Percentiles rank a stretch among this genome's conserved stretches.
Conservation (phyloP, 176 grass and related monocot species). For the Triticum monococcum region DNA sequence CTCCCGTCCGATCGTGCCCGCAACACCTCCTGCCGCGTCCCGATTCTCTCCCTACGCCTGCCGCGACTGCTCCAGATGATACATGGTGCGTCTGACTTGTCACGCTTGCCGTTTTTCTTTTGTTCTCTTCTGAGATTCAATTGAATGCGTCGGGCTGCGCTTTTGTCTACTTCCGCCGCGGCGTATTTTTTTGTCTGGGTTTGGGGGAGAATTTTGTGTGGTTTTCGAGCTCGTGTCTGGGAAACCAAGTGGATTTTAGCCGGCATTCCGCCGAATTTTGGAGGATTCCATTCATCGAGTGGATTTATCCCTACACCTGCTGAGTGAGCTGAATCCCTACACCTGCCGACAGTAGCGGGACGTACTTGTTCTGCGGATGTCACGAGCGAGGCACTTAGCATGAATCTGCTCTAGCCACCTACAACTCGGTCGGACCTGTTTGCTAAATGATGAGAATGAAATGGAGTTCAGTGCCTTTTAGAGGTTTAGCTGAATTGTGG, state of each 20-base stretch:
- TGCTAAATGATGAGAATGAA: neutral
- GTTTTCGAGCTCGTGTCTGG: constrained; percentile 40
- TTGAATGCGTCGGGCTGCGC: constrained; percentile 31
- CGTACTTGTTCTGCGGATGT: neutral
- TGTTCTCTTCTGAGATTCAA: constrained; percentile 28
- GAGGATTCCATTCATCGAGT: neutral
- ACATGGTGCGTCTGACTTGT: constrained; percentile 48
- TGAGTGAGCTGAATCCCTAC: neutral
- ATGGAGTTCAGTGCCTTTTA: constrained; percentile 5
- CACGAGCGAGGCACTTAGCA: neutral
- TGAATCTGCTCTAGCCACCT: neutral
- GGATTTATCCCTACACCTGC: neutral
- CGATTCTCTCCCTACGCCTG: constrained; percentile 2
- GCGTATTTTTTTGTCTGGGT: constrained; percentile 30
- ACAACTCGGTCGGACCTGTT: constrained; percentile 1
- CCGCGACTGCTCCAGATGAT: constrained; percentile 45
- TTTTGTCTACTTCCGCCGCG: constrained; percentile 31
- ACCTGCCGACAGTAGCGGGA: neutral
- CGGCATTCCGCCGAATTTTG: neutral
- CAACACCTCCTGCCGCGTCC: neutral
- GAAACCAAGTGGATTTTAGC: constrained; percentile 28
- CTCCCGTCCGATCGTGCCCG: constrained; percentile 44
- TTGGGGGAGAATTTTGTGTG: constrained; percentile 27
- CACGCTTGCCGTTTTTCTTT: neutral
- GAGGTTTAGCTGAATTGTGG: constrained; percentile 11